Evolutionary conservation across 257 asterid species (phyloP).

Genomic region (Euphrasia confusa): DNA sequence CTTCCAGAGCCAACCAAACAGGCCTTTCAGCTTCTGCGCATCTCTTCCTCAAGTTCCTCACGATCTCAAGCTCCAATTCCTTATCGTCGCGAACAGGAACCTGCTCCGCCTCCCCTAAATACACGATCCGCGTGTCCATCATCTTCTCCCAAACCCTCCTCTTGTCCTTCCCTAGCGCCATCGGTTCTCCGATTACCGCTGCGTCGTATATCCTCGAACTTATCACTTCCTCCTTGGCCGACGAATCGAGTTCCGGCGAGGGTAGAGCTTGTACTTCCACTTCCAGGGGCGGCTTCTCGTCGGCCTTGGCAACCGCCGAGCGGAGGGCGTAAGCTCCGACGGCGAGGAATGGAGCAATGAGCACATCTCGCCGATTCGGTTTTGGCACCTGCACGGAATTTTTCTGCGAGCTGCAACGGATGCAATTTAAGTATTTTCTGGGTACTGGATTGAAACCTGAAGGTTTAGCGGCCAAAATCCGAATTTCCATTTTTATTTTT

Average conservation of each 20-base stretch:
- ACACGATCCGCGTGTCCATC: slow-evolving; percentile 71
- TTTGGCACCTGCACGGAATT: slow-evolving; percentile 24
- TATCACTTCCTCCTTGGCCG: slow-evolving; percentile 47
- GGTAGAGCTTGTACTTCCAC: slow-evolving; percentile 14
- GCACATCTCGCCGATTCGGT: slow-evolving; percentile 51
- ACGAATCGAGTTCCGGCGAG: slow-evolving; percentile 27
- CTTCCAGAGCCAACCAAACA: slow-evolving; percentile 64
- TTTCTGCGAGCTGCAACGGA: slow-evolving; percentile 22
- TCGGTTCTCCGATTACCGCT: slow-evolving; percentile 63
- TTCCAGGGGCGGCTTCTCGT: slow-evolving; percentile 36
- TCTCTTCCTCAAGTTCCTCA: slow-evolving; percentile 51
- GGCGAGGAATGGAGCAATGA: slow-evolving; percentile 51
- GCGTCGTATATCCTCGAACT: slow-evolving; percentile 79
- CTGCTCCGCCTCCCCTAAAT: slow-evolving; percentile 86
- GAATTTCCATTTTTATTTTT: background rate
- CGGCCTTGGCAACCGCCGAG: slow-evolving; percentile 69
- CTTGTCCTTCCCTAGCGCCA: slow-evolving; percentile 60
- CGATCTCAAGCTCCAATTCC: slow-evolving; percentile 71
- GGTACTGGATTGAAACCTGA: slow-evolving; percentile 14
- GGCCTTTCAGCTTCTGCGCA: slow-evolving; percentile 48
- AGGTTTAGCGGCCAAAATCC: background rate
- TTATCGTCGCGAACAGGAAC: slow-evolving; percentile 73
- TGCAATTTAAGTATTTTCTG: background rate
- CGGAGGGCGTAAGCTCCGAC: slow-evolving; percentile 55
- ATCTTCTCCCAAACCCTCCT: slow-evolving; percentile 74